Evolutionary conservation across 768 basidiomycete species (phyloP).

Genomic region (Tylopilus cervinicoccineus): DNA sequence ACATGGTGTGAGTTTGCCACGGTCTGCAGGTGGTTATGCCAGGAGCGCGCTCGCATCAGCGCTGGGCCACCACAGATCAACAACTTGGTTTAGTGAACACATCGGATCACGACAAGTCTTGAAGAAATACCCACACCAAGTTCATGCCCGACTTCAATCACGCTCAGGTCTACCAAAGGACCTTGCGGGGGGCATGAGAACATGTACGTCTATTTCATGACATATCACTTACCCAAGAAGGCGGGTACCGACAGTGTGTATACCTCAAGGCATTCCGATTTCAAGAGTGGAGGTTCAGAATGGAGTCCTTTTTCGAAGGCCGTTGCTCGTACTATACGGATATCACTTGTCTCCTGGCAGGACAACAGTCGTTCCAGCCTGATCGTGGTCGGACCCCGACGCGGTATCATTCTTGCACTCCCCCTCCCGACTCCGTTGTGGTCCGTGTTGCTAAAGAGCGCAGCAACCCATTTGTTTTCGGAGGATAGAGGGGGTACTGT

Average conservation of each 20-base stretch:
- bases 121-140: no score
- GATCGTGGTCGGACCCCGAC: not conserved
- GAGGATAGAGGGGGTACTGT: not conserved
- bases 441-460: not conserved
- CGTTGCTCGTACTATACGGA: no score
- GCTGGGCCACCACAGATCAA: not conserved
- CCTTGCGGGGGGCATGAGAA: no score
- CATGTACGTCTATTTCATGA: no score
- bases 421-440: not conserved
- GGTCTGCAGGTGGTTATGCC: not conserved
- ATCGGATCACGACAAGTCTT: no score
- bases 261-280: no score
- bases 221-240: no score
- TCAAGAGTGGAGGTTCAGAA: not conserved
- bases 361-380: not conserved
- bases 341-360: not conserved
- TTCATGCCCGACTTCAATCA: no score
- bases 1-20: conserved; percentile 9
- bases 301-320: not conserved
- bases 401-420: not conserved
- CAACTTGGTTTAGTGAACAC: not conserved
- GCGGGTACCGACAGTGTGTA: no score
- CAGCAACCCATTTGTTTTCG: not conserved
- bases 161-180: no score
- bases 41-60: not conserved